These are phyloP conservation scores for Huiozyma naganishii DNA, from an alignment of 805 yeast species.

Conservation along the genomic window DNA sequence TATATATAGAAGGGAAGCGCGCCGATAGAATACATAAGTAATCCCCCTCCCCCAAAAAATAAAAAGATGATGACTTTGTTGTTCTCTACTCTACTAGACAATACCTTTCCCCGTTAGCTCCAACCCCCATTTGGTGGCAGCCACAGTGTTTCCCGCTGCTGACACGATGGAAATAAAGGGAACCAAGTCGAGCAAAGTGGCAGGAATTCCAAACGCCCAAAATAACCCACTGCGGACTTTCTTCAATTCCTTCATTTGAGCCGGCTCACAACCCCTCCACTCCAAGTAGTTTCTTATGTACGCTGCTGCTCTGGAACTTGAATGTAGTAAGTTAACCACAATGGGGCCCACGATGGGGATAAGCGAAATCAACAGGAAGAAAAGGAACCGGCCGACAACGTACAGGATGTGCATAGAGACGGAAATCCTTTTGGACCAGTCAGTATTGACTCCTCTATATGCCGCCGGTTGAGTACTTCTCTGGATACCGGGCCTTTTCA, in stretches of 20 bases:
- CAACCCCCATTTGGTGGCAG: conserved; percentile 54
- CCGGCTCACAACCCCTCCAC: conserved; percentile 10
- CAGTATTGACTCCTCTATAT: too few relatives aligned
- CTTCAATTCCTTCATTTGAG: conserved; percentile 28
- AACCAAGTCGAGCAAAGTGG: conserved; percentile 40
- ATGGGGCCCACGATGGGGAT: conserved; percentile 29
- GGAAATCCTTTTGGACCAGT: too few relatives aligned
- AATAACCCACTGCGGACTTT: conserved; percentile 31
- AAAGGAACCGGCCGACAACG: too few relatives aligned
- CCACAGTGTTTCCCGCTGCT: conserved; percentile 46
- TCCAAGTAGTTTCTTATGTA: conserved; percentile 20
- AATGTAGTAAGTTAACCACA: conserved; percentile 16
- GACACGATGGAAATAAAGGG: conserved; percentile 47
- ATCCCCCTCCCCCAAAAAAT: neutral
- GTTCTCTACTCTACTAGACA: too few relatives aligned
- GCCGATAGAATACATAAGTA: too few relatives aligned
- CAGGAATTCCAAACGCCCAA: conserved; percentile 40
- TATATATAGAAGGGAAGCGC: neutral
- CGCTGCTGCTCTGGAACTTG: conserved; percentile 20
- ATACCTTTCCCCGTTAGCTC: neutral
- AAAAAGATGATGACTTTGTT: neutral
- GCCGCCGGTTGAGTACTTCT: too few relatives aligned
- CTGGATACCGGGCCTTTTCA: too few relatives aligned
- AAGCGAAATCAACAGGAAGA: conserved; percentile 4
- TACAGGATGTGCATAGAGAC: too few relatives aligned